Percentiles rank a stretch among this genome's conserved stretches.
phyloP scores from a whole-genome alignment of 1,139 yeast genomes.

The Saccharomyces hybrid region DNA sequence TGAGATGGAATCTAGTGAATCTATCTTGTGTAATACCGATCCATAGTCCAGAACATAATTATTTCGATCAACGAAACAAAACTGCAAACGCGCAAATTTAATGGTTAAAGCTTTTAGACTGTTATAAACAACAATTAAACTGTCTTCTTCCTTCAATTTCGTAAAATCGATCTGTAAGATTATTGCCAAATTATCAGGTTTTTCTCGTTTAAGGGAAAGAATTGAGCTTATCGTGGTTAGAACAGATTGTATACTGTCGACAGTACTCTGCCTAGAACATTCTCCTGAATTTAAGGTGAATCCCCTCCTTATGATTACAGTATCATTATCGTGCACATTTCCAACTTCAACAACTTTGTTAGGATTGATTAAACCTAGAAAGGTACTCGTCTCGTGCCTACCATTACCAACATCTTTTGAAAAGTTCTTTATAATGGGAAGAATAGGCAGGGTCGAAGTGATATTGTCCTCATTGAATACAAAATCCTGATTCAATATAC shows the following conservation, averaged over 20 bases:
- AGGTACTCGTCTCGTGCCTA: conserved; percentile 5
- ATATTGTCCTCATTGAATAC: conserved; percentile 18
- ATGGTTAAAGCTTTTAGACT: conserved; percentile 21
- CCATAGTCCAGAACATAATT: conserved; percentile 12
- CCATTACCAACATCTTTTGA: not conserved
- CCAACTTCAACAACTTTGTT: conserved; percentile 15
- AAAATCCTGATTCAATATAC: conserved; percentile 20
- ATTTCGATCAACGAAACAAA: conserved; percentile 16
- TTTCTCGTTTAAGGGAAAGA: conserved; percentile 23
- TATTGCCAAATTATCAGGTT: conserved; percentile 22
- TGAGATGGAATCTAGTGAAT: conserved; percentile 1
- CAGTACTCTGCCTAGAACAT: conserved; percentile 1
- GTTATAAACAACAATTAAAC: conserved; percentile 14
- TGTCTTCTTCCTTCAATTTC: conserved; percentile 12
- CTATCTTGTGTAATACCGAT: conserved; percentile 1
- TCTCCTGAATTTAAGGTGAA: conserved; percentile 6
- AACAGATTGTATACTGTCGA: conserved; percentile 13
- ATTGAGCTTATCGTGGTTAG: conserved; percentile 26
- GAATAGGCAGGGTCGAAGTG: conserved; percentile 25
- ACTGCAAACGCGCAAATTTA: conserved; percentile 13
- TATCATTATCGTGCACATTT: conserved; percentile 10
- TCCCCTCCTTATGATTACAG: conserved; percentile 22
- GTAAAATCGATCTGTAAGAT: conserved; percentile 25
- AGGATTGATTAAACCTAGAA: conserved; percentile 15
- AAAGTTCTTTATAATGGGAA: conserved; percentile 16